Conservation (phyloP, 768 basidiomycete species). For the Clitopilus hobsonii region DNA sequence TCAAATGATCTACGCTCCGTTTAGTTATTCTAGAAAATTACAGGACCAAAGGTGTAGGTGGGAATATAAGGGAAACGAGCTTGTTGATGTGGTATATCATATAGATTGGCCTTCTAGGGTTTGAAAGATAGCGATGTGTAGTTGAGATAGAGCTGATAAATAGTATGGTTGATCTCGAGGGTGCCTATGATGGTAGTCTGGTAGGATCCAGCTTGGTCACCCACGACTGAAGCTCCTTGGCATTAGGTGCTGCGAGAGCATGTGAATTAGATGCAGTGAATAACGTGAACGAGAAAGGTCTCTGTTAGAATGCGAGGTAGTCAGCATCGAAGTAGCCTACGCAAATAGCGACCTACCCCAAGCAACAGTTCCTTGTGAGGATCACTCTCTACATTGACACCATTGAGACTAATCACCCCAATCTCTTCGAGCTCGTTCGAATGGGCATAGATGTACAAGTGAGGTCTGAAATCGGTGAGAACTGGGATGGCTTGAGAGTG, state of each 20-base stretch:
- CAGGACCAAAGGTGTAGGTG: neutral
- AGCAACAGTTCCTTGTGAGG: slow-evolving; percentile 84
- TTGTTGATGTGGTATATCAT: no score
- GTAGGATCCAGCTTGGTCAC: slow-evolving; percentile 81
- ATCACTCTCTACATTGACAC: slow-evolving; percentile 83
- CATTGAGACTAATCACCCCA: slow-evolving; percentile 75
- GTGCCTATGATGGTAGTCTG: slow-evolving; percentile 40
- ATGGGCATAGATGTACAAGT: slow-evolving; percentile 82
- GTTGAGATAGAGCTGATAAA: neutral
- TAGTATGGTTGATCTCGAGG: neutral
- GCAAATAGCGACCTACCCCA: slow-evolving; percentile 53
- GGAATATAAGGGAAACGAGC: neutral
- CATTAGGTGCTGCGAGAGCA: slow-evolving; percentile 76
- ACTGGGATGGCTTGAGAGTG: neutral
- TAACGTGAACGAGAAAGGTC: slow-evolving; percentile 81
- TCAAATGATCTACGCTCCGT: no score
- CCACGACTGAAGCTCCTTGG: slow-evolving; percentile 85
- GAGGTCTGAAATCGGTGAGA: slow-evolving; percentile 55
- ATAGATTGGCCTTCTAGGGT: neutral
- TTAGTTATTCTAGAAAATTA: neutral
- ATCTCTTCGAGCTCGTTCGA: slow-evolving; percentile 83
- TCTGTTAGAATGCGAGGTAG: slow-evolving; percentile 35
- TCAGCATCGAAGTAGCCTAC: neutral
- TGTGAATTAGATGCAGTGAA: slow-evolving; percentile 92
- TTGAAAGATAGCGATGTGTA: neutral